A percentile compares a stretch with the other conserved stretches of the same genome.
These are phyloP conservation scores for Aspergillus fructus DNA, from an alignment of 2,329 filamentous ascomycete species.

Conservation along the genomic window DNA sequence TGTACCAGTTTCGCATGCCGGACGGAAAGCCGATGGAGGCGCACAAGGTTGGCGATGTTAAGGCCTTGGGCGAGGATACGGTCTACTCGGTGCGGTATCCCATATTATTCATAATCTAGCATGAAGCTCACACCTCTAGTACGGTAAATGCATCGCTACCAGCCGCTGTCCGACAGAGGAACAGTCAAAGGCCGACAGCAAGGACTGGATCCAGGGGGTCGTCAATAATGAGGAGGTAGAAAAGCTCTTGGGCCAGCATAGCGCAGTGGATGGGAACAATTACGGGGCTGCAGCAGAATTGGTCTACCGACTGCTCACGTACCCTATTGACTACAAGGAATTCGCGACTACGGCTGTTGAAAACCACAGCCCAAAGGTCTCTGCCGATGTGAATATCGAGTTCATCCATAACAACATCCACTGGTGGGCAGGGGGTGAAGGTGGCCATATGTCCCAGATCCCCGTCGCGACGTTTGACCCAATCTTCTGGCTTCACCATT, in stretches of 20 bases:
- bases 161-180: neutral
- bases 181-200: neutral
- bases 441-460: conserved; percentile 11
- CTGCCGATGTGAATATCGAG: conserved; percentile 1
- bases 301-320: neutral
- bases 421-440: neutral
- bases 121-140: neutral
- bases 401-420: conserved; percentile 13
- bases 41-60: neutral
- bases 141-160: neutral
- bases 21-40: neutral
- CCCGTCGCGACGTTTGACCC: conserved; percentile 13
- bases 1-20: conserved; percentile 1
- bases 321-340: neutral
- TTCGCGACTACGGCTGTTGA: neutral
- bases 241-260: neutral
- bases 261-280: neutral
- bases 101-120: neutral
- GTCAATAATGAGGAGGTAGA: neutral
- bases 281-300: neutral
- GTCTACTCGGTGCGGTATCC: neutral
- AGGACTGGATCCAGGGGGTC: neutral
- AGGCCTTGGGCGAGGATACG: neutral
- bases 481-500: conserved; percentile 15
- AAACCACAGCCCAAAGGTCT: neutral